Conservation (phyloP, 1,284 basidiomycete species). For the Puccinia hordei region DNA sequence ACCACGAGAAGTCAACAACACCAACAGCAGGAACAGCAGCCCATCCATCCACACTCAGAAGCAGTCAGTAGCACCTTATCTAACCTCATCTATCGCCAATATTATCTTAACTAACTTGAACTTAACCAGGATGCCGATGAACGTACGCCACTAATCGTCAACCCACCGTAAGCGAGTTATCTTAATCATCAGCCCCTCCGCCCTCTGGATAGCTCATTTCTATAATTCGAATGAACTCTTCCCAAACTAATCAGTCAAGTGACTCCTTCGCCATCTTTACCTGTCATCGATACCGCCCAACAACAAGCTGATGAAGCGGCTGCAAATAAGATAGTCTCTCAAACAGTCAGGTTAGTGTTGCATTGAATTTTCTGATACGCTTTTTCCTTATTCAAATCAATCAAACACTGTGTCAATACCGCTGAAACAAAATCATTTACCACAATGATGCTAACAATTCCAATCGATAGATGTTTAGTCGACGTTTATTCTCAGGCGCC, state of each 20-base stretch:
- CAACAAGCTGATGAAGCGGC: slow-evolving; percentile 44
- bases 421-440: not conserved
- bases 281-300: slow-evolving; percentile 43
- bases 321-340: slow-evolving; percentile 42
- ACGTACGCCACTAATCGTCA: slow-evolving; percentile 37
- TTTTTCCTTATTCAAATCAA: not conserved
- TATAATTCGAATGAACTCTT: not conserved
- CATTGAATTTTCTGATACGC: not conserved
- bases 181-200: not conserved
- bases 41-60: not conserved
- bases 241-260: not conserved
- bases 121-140: slow-evolving; percentile 36
- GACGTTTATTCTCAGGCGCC: slow-evolving; percentile 41
- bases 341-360: slow-evolving; percentile 26
- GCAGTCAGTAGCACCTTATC: not conserved
- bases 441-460: not conserved
- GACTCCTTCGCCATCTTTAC: slow-evolving; percentile 30
- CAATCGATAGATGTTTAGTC: slow-evolving; percentile 22
- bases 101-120: not conserved
- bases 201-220: not conserved
- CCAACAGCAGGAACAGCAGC: not conserved
- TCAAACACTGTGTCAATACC: not conserved
- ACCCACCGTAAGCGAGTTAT: slow-evolving; percentile 33
- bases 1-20: not conserved
- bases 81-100: not conserved